These are phyloP conservation scores for Hemileccinum rubropunctum DNA, from an alignment of 768 basidiomycete species.

Conservation along the genomic window DNA sequence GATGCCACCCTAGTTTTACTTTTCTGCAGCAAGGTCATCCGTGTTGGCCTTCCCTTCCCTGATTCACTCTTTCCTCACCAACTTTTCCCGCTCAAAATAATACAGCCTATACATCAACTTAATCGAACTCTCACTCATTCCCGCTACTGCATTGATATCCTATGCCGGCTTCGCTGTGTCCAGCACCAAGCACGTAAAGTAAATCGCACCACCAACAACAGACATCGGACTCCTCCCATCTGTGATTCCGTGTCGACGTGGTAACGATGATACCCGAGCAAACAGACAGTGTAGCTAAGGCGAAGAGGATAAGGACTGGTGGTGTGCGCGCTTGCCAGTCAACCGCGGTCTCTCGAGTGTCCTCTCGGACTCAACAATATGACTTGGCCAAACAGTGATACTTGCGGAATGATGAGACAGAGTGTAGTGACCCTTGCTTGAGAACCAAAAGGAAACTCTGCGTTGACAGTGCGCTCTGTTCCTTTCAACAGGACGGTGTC, in stretches of 20 bases:
- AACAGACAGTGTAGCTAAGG: no score
- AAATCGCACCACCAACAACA: slow-evolving; percentile 97
- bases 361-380: no score
- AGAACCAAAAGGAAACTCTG: no score
- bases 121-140: slow-evolving; percentile 95
- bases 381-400: no score
- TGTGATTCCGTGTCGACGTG: slow-evolving; percentile 81
- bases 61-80: slow-evolving; percentile 86
- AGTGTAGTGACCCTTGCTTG: no score
- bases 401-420: no score
- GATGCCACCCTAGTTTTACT: slow-evolving; percentile 10
- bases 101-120: slow-evolving; percentile 85
- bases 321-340: no score
- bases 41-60: slow-evolving; percentile 68
- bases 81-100: slow-evolving; percentile 66
- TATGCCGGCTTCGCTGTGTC: slow-evolving; percentile 71
- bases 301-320: no score
- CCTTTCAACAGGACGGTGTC: no score
- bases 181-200: slow-evolving; percentile 84
- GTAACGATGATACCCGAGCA: slow-evolving; percentile 79
- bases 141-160: slow-evolving; percentile 88
- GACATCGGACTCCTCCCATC: slow-evolving; percentile 95
- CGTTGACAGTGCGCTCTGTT: no score
- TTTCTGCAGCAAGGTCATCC: slow-evolving; percentile 26
- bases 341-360: no score